Percentiles rank a stretch among this genome's conserved stretches.
Conservation (phyloP, 305 asterid genomes). For the Ajuga reptans region DNA sequence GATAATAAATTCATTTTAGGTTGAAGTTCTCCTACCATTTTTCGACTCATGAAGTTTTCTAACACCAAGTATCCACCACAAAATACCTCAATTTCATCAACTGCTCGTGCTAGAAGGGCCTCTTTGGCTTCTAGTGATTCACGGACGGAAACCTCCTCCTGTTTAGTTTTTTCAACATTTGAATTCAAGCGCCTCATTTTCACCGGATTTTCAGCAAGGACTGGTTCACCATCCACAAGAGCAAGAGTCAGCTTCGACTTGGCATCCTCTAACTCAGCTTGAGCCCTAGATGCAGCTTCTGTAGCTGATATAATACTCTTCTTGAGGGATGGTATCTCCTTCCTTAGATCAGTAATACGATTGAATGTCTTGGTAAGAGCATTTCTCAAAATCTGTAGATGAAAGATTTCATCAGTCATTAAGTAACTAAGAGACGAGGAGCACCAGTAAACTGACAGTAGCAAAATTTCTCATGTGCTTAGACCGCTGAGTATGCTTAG, state of each 20-base stretch:
- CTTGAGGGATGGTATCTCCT: constrained; percentile 64
- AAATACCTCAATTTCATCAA: constrained; percentile 75
- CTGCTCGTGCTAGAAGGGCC: constrained; percentile 75
- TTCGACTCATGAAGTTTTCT: neutral
- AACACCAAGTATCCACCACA: neutral
- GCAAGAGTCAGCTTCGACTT: constrained; percentile 68
- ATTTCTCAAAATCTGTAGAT: constrained; percentile 64
- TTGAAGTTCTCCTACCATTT: constrained; percentile 1
- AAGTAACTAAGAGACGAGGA: neutral
- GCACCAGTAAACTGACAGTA: neutral
- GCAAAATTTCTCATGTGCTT: neutral
- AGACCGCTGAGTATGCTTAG: neutral
- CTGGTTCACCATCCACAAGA: constrained; percentile 92
- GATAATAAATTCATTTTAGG: constrained; percentile 19
- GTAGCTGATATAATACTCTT: constrained; percentile 46
- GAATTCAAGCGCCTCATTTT: constrained; percentile 82
- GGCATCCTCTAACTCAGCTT: constrained; percentile 64
- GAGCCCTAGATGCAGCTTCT: constrained; percentile 68
- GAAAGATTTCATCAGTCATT: constrained; percentile 21
- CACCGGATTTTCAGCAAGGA: constrained; percentile 79
- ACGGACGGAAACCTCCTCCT: constrained; percentile 52
- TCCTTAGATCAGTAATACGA: constrained; percentile 80
- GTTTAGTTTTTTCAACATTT: constrained; percentile 58
- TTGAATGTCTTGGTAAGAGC: constrained; percentile 82
- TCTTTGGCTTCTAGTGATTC: constrained; percentile 90